Evolutionary conservation across 164 flowering plant species (phyloP), one percentile per base, ranked within the genome.

Genomic region (Piper longum): DNA sequence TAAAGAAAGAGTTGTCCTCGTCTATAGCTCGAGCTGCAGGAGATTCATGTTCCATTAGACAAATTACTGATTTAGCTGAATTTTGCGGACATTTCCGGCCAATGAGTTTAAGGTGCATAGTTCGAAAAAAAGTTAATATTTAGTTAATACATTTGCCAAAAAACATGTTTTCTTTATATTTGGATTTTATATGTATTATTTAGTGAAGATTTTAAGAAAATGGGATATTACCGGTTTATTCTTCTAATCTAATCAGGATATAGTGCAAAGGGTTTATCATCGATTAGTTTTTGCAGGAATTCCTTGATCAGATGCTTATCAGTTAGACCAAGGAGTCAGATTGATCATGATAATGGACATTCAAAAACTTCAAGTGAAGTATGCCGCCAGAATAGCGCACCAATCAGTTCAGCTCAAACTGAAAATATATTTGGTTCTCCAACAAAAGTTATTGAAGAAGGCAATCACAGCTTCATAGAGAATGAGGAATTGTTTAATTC

Each of bases 391-490:
- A 26, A 26, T 26, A 26, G 36, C 2, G 61, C 63, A 51, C 70
- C 77, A 72, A 42, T 48, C 57, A 67, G 62, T 57, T 57, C 74
- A 52, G 73, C 57, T 41, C 72, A 75, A 54, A 76, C 79, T 16
- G 81, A 80, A 8, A 78, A 71, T 54, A 81, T 77, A 70, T 74
- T 80, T 75, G 85, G 74, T 60, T 85, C 96, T 62, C 96, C 98
- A 45, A 88, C 90, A 56, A 88, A 83, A 78, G 87, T 71, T 70
- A 86, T 89, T 41, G 82, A 80, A 66, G 72, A 70, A 56, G 96
- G 87, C 74, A 77, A 91, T 18, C 80, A 79, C 39, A 80, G 78
- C 74, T 78, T 78, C 56, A 72, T 87, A 65, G 95, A 75, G 60
- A 80, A 84, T 65, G 93, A 79, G 60, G 85, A 83, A 55, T 86